phyloP scores from a whole-genome alignment of 2,329 filamentous ascomycete species.

The Madurella mycetomatis region DNA sequence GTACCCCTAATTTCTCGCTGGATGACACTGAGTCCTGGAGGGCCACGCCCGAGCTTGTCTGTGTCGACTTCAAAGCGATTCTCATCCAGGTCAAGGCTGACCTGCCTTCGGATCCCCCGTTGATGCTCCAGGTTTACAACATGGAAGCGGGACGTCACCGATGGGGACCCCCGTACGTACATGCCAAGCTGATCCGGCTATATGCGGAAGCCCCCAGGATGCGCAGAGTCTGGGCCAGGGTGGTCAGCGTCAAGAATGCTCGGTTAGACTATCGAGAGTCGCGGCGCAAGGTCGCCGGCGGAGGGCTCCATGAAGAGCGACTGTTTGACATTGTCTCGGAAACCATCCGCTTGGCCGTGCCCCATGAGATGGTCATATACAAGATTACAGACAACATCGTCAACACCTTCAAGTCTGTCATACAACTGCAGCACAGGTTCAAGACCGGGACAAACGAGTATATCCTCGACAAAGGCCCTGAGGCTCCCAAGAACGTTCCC shows the following conservation, averaged over 20 bases:
- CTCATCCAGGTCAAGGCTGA: constrained; percentile 84
- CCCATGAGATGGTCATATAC: constrained; percentile 85
- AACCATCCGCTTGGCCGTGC: constrained; percentile 80
- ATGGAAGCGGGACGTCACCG: constrained; percentile 79
- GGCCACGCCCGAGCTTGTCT: constrained; percentile 60
- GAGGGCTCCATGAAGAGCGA: constrained; percentile 64
- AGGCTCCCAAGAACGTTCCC: constrained; percentile 80
- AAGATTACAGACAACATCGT: constrained; percentile 90
- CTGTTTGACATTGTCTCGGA: constrained; percentile 82
- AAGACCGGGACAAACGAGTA: constrained; percentile 84
- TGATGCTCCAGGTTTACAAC: constrained; percentile 85
- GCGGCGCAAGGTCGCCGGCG: constrained; percentile 59
- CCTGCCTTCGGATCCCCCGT: constrained; percentile 81
- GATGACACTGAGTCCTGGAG: constrained; percentile 34
- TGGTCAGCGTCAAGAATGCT: constrained; percentile 77
- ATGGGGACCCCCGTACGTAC: constrained; percentile 79
- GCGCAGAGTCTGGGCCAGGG: constrained; percentile 76
- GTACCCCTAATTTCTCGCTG: constrained; percentile 32
- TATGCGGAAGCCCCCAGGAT: constrained; percentile 85
- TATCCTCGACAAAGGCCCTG: constrained; percentile 77
- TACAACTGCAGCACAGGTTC: constrained; percentile 92
- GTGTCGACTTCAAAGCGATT: constrained; percentile 74
- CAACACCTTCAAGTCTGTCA: constrained; percentile 79
- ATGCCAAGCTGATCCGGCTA: constrained; percentile 72
- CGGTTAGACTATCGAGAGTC: constrained; percentile 77